Conservation (phyloP, 306 rosid species). For the Biancaea sappan region DNA sequence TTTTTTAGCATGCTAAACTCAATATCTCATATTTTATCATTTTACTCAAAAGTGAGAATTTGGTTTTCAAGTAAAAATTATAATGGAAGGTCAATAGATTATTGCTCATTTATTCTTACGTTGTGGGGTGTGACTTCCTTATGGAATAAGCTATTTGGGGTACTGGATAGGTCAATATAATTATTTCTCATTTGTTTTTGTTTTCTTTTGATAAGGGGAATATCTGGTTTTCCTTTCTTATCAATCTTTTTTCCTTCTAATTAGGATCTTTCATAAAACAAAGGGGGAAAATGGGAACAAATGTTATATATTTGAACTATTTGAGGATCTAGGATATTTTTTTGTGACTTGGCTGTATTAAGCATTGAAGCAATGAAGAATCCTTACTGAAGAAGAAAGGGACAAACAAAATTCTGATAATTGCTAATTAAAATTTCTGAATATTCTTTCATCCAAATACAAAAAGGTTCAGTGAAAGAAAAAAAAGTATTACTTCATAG, state of each 20-base stretch:
- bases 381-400: conserved; percentile 11
- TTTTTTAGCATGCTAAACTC: conserved; percentile 4
- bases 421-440: conserved; percentile 25
- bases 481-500: background rate
- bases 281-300: background rate
- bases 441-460: conserved; percentile 7
- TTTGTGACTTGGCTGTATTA: background rate
- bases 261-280: background rate
- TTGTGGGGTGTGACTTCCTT: background rate
- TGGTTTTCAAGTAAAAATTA: conserved; percentile 4
- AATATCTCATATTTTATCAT: conserved; percentile 19
- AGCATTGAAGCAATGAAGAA: conserved; percentile 24
- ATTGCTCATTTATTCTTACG: conserved; percentile 1
- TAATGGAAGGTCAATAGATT: conserved; percentile 8
- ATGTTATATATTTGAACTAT: conserved; percentile 6
- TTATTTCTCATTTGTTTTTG: background rate
- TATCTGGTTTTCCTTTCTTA: conserved; percentile 14
- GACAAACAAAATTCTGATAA: conserved; percentile 8
- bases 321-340: conserved; percentile 2
- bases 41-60: conserved; percentile 13
- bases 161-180: background rate
- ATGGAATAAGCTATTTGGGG: background rate
- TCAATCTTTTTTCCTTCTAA: background rate
- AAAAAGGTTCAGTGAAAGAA: background rate
- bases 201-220: background rate